Evolutionary conservation across 1,284 basidiomycete genomes (phyloP).

Genomic region (Xerocomus nothofagi): DNA sequence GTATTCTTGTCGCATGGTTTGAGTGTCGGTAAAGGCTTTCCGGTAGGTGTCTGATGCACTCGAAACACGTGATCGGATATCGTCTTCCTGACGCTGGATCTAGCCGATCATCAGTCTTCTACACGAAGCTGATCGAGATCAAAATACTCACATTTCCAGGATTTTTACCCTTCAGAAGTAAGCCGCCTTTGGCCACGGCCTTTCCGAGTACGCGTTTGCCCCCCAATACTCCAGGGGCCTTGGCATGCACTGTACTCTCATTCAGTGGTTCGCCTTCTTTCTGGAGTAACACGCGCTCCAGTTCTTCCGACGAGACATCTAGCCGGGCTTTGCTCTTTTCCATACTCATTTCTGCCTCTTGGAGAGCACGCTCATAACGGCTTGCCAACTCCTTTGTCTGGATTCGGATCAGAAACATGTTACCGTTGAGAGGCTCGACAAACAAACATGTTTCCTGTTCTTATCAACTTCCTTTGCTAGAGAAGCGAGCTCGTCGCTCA

Average conservation of each 20-base stretch:
- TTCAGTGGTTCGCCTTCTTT: slow-evolving; percentile 92
- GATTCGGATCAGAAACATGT: slow-evolving; percentile 13
- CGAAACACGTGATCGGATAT: slow-evolving; percentile 84
- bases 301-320: slow-evolving; percentile 89
- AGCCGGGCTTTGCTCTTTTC: slow-evolving; percentile 90
- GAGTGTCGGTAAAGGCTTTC: slow-evolving; percentile 89
- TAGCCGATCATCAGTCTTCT: slow-evolving; percentile 36
- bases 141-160: slow-evolving; percentile 76
- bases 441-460: slow-evolving; percentile 78
- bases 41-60: slow-evolving; percentile 86
- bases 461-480: slow-evolving; percentile 93
- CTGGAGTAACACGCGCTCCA: slow-evolving; percentile 90
- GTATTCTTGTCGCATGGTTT: slow-evolving; percentile 91
- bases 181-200: slow-evolving; percentile 89
- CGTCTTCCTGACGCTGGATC: slow-evolving; percentile 94
- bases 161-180: slow-evolving; percentile 92
- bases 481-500: slow-evolving; percentile 90
- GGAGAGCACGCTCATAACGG: slow-evolving; percentile 84
- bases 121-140: slow-evolving; percentile 5
- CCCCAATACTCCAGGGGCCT: slow-evolving; percentile 52
- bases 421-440: slow-evolving; percentile 7
- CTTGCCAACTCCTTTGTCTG: slow-evolving; percentile 88
- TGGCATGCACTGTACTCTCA: slow-evolving; percentile 70
- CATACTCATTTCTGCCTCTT: slow-evolving; percentile 85
- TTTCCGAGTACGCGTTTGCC: slow-evolving; percentile 79